phyloP scores from a whole-genome alignment of 495 filamentous ascomycete species.

The Trypethelium eluteriae region DNA sequence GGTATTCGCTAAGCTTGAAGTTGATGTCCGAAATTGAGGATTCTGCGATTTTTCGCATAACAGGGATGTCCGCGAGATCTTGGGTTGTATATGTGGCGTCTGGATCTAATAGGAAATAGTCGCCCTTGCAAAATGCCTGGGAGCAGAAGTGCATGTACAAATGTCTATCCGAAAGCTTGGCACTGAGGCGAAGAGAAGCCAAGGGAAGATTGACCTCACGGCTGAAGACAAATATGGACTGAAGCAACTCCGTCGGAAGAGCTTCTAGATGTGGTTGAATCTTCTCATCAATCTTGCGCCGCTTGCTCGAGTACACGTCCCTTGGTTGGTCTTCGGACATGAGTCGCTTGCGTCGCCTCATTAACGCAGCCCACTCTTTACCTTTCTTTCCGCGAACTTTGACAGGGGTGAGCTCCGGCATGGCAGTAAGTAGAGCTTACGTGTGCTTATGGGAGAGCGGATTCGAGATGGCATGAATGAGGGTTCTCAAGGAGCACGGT shows the following conservation, averaged over 20 bases:
- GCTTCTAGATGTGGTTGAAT: not conserved
- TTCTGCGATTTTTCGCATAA: too few relatives aligned
- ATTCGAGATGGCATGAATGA: too few relatives aligned
- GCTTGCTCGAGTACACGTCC: not conserved
- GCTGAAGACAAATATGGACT: not conserved
- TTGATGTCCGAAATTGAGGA: not conserved
- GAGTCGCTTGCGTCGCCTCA: not conserved
- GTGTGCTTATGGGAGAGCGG: not conserved
- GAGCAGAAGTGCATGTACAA: not conserved
- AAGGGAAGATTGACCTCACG: not conserved
- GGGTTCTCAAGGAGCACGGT: too few relatives aligned
- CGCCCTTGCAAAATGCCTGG: not conserved
- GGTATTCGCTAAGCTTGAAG: not conserved
- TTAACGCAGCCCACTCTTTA: not conserved
- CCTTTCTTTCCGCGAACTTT: not conserved
- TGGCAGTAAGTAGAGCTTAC: not conserved
- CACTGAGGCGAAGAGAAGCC: not conserved
- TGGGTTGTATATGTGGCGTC: not conserved
- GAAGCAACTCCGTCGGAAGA: not conserved
- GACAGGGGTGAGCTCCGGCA: slow-evolving; percentile 1
- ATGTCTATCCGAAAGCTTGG: not conserved
- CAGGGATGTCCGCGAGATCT: not conserved
- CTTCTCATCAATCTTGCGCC: not conserved
- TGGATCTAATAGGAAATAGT: slow-evolving; percentile 4
- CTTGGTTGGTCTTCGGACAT: not conserved